Conservation (phyloP, 257 asterid species). For the Phtheirospermum japonicum region DNA sequence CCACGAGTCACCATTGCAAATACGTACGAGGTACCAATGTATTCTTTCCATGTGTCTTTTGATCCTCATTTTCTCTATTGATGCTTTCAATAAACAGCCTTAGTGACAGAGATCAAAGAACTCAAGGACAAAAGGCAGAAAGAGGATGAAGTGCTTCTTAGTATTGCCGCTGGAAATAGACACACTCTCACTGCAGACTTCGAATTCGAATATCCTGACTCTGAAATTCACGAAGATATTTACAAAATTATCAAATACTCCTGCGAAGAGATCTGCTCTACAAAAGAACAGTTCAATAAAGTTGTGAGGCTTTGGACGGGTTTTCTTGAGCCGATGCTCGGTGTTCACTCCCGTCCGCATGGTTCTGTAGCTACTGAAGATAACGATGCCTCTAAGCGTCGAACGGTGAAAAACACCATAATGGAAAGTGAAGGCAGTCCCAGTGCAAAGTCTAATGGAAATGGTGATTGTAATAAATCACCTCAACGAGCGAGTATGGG, state of each 20-base stretch:
- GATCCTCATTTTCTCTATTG: slow-evolving; percentile 20
- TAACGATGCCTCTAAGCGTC: slow-evolving; percentile 43
- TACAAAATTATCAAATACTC: slow-evolving; percentile 74
- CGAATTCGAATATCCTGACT: slow-evolving; percentile 70
- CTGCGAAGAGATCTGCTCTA: slow-evolving; percentile 82
- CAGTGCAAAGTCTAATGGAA: slow-evolving; percentile 43
- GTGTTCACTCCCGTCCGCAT: slow-evolving; percentile 50
- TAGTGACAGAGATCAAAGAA: slow-evolving; percentile 82
- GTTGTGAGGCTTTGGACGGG: slow-evolving; percentile 75
- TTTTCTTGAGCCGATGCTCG: slow-evolving; percentile 79
- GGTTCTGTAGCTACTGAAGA: slow-evolving; percentile 47
- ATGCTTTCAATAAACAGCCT: slow-evolving; percentile 49
- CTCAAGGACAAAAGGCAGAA: slow-evolving; percentile 77
- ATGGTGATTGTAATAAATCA: slow-evolving; percentile 53
- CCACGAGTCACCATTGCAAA: neutral
- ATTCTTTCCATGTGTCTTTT: neutral
- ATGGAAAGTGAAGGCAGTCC: slow-evolving; percentile 59
- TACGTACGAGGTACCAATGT: neutral
- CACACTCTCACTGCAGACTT: slow-evolving; percentile 61
- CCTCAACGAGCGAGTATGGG: slow-evolving; percentile 43
- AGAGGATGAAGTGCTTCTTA: slow-evolving; percentile 64
- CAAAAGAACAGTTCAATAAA: slow-evolving; percentile 73
- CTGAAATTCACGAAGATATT: slow-evolving; percentile 73
- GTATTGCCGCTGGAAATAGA: slow-evolving; percentile 71
- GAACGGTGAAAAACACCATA: slow-evolving; percentile 31